Conservation (phyloP, 2,329 filamentous ascomycete genomes). For the Cylindrodendrum hubeiense region DNA sequence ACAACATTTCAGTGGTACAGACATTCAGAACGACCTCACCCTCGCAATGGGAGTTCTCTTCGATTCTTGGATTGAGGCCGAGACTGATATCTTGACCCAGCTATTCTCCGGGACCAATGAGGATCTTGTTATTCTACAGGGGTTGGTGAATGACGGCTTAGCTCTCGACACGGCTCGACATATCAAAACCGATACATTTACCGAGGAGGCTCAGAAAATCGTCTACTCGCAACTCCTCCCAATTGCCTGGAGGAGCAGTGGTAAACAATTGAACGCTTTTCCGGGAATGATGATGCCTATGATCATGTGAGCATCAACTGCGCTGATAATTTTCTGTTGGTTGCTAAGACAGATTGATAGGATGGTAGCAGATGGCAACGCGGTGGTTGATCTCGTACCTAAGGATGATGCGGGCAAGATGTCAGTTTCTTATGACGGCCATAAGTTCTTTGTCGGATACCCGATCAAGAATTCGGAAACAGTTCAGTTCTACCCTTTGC, state of each 20-base stretch:
- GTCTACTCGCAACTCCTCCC: constrained; percentile 5
- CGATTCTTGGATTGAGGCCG: not conserved
- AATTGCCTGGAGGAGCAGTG: not conserved
- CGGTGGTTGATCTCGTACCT: not conserved
- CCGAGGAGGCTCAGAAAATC: not conserved
- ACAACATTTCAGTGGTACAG: not conserved
- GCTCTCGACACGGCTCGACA: not conserved
- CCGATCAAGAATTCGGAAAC: not conserved
- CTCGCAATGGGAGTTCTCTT: not conserved
- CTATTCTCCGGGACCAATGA: not conserved
- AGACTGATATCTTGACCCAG: not conserved
- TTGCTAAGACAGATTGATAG: not conserved
- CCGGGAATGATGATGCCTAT: not conserved
- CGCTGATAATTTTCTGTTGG: not conserved
- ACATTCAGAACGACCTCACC: not conserved
- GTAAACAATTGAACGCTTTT: not conserved
- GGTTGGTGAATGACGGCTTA: not conserved
- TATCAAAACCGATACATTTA: not conserved
- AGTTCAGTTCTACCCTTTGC: not conserved
- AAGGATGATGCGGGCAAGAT: not conserved
- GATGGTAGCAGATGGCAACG: not conserved
- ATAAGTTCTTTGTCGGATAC: constrained; percentile 3
- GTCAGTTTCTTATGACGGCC: constrained; percentile 3
- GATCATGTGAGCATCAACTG: constrained; percentile 5
- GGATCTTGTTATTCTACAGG: not conserved